Conservation (phyloP, 2,329 filamentous ascomycete genomes). For the Pseudocercospora crystallina region DNA sequence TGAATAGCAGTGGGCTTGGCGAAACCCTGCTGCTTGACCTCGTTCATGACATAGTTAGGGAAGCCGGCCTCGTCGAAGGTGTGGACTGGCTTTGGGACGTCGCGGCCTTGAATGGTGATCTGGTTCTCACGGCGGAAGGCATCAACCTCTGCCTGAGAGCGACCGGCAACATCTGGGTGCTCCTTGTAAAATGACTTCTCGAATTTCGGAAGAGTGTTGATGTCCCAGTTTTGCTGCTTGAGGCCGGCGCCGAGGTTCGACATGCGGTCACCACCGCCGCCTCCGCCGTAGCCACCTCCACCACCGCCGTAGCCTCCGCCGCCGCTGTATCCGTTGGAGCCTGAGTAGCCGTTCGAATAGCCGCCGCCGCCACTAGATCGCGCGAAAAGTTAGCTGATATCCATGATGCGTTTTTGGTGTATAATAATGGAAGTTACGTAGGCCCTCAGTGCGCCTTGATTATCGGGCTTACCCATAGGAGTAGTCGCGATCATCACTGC, state of each 20-base stretch:
- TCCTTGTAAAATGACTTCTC: constrained; percentile 99
- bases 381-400: constrained; percentile 14
- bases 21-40: constrained; percentile 98
- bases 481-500: constrained; percentile 36
- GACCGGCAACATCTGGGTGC: constrained; percentile 71
- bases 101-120: constrained; percentile 75
- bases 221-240: constrained; percentile 86
- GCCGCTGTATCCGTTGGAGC: constrained; percentile 34
- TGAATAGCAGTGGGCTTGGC: constrained; percentile 92
- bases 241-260: constrained; percentile 82
- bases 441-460: constrained; percentile 41
- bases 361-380: constrained; percentile 34
- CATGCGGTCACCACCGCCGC: constrained; percentile 89
- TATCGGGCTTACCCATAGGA: constrained; percentile 47
- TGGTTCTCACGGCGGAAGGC: constrained; percentile 82
- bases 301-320: constrained; percentile 34
- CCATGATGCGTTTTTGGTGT: constrained; percentile 6
- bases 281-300: constrained; percentile 49
- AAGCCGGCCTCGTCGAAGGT: constrained; percentile 98
- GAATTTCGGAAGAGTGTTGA: constrained; percentile 82
- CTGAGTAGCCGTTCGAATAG: constrained; percentile 35
- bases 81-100: constrained; percentile 91
- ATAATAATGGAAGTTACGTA: constrained; percentile 18
- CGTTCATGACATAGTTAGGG: constrained; percentile 93
- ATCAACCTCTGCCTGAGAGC: constrained; percentile 76